These are phyloP conservation scores for Neocallimastix lanati DNA, from an alignment of 192 early-diverging fungal genomes.

Conservation along the genomic window DNA sequence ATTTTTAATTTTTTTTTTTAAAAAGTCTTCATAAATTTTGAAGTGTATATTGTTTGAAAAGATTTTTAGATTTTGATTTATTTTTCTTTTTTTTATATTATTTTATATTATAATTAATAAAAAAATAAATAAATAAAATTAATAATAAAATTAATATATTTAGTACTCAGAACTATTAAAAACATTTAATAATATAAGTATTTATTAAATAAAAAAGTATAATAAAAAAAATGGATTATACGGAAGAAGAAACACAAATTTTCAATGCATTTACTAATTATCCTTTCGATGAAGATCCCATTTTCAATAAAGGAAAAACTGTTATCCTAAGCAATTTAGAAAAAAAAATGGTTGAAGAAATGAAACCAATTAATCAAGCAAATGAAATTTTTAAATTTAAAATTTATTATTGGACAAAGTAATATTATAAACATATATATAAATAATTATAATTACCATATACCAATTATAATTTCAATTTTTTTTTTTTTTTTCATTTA, in stretches of 20 bases:
- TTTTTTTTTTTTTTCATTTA: no score
- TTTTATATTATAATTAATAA: no score
- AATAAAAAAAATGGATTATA: background rate
- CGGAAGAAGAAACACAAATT: background rate
- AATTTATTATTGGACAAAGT: background rate
- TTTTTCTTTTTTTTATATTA: no score
- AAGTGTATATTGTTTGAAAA: no score
- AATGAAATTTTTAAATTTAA: background rate
- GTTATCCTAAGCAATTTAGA: background rate
- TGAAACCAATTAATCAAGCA: background rate
- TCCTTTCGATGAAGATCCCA: background rate
- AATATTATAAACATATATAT: background rate
- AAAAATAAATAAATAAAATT: no score
- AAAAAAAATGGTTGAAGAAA: background rate
- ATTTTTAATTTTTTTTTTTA: no score
- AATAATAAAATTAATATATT: background rate
- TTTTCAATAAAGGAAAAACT: background rate
- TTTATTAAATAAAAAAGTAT: no score
- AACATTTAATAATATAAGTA: background rate
- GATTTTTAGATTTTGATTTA: no score
- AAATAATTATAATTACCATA: no score
- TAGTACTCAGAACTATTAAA: no score
- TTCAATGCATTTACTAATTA: background rate
- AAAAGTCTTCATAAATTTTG: no score
- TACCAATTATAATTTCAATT: no score